phyloP scores from a whole-genome alignment of 805 yeast species.

The Lachancea lanzarotensis region DNA sequence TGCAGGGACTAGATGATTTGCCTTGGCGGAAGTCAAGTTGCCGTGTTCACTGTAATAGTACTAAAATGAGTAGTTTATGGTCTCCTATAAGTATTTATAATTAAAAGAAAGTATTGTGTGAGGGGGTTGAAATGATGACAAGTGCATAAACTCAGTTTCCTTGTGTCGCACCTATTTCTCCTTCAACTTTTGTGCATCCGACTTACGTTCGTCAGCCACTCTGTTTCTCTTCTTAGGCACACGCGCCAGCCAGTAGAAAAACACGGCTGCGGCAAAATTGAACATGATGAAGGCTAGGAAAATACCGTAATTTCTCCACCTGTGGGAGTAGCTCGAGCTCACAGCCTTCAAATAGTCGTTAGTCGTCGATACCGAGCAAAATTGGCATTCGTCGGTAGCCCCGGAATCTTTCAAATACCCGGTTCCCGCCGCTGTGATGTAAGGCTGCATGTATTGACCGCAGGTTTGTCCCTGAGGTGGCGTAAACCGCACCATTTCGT shows the following conservation, averaged over 20 bases:
- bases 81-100: no score
- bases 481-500: slow-evolving; percentile 42
- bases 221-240: slow-evolving; percentile 50
- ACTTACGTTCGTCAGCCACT: slow-evolving; percentile 10
- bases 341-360: slow-evolving; percentile 49
- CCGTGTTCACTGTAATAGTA: no score
- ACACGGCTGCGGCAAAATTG: slow-evolving; percentile 37
- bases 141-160: no score
- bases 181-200: slow-evolving; percentile 3
- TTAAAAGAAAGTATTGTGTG: no score
- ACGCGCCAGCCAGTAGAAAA: slow-evolving; percentile 58
- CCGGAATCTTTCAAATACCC: slow-evolving; percentile 45
- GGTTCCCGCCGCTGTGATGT: slow-evolving; percentile 29
- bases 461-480: slow-evolving; percentile 57
- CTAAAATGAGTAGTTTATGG: no score
- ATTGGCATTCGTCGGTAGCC: slow-evolving; percentile 48
- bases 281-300: slow-evolving; percentile 46
- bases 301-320: slow-evolving; percentile 60
- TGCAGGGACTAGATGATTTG: no score
- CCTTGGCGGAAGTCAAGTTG: no score
- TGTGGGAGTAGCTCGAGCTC: slow-evolving; percentile 32
- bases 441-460: slow-evolving; percentile 42
- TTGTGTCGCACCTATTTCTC: neutral
- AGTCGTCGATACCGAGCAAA: slow-evolving; percentile 51
- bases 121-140: no score